Conservation (phyloP, 805 yeast genomes). For the Saturnispora hagleri region DNA sequence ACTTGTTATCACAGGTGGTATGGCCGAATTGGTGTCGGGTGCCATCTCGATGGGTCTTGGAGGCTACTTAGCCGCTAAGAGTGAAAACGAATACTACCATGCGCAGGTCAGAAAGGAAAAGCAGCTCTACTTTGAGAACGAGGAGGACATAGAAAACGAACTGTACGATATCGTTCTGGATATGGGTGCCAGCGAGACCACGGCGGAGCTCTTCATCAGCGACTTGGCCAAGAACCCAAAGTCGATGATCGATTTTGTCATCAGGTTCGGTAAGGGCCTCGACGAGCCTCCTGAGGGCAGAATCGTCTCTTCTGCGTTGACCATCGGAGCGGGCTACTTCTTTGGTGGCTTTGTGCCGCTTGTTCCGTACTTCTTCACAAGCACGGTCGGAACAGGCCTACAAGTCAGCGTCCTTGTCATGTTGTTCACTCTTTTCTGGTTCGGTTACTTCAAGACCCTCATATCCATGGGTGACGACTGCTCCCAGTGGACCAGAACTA, state of each 20-base stretch:
- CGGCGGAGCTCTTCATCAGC: constrained; percentile 61
- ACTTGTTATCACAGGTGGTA: constrained; percentile 93
- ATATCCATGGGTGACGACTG: constrained; percentile 77
- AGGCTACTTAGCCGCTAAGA: constrained; percentile 89
- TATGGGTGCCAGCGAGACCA: constrained; percentile 62
- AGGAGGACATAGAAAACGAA: constrained; percentile 61
- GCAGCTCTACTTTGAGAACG: constrained; percentile 53
- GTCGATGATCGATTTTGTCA: constrained; percentile 74
- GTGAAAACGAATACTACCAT: constrained; percentile 69
- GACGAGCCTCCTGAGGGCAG: constrained; percentile 94
- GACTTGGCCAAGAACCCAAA: constrained; percentile 76
- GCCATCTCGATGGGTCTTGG: constrained; percentile 98
- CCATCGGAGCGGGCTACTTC: constrained; percentile 84
- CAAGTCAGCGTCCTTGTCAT: constrained; percentile 67
- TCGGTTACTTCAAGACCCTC: constrained; percentile 79
- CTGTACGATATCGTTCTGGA: constrained; percentile 74
- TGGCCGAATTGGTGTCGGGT: constrained; percentile 95
- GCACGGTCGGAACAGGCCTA: constrained; percentile 69
- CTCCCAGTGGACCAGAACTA: constrained; percentile 46
- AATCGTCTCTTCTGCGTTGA: constrained; percentile 77
- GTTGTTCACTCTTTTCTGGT: constrained; percentile 76
- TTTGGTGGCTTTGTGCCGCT: constrained; percentile 90
- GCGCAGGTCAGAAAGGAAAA: constrained; percentile 68
- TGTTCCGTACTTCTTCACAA: constrained; percentile 80
- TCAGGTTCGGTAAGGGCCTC: constrained; percentile 82